Percentiles rank a stretch among this genome's conserved stretches.
Evolutionary conservation across 1,139 yeast species (phyloP).

Genomic region (Pichia sp.): DNA sequence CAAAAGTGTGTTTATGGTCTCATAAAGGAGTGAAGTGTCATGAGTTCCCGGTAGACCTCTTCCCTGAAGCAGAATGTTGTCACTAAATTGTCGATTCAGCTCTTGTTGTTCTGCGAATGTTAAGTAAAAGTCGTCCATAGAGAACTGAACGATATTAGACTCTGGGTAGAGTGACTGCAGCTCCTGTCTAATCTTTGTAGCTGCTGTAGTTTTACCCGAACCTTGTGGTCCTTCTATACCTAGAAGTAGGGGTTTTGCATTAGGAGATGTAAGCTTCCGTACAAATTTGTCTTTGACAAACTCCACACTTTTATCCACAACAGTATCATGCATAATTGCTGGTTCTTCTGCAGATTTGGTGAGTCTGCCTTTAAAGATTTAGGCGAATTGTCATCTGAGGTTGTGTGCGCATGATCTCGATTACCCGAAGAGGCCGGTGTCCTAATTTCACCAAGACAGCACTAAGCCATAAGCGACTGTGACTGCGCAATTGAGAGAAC

Average conservation of each 20-base stretch:
- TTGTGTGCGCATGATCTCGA: too few species aligned
- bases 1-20: conserved; percentile 25
- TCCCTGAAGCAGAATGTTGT: conserved; percentile 59
- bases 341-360: too few species aligned
- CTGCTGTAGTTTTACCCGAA: conserved; percentile 75
- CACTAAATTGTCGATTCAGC: conserved; percentile 33
- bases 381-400: conserved; percentile 12
- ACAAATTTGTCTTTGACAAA: conserved; percentile 15
- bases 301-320: conserved; percentile 13
- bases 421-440: too few species aligned
- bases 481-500: too few species aligned
- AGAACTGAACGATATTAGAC: conserved; percentile 47
- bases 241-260: conserved; percentile 31
- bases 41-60: conserved; percentile 96
- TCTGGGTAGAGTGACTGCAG: conserved; percentile 34
- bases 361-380: conserved; percentile 16
- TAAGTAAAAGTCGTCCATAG: conserved; percentile 83
- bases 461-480: too few species aligned
- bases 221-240: conserved; percentile 92
- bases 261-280: neutral
- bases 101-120: conserved; percentile 51
- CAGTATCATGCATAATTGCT: too few species aligned
- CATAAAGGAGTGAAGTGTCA: conserved; percentile 44
- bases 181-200: conserved; percentile 36
- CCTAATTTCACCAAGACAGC: too few species aligned